Base-by-base conservation (phyloP, 768 basidiomycete species). In the Tephrocybe sp. region DNA sequence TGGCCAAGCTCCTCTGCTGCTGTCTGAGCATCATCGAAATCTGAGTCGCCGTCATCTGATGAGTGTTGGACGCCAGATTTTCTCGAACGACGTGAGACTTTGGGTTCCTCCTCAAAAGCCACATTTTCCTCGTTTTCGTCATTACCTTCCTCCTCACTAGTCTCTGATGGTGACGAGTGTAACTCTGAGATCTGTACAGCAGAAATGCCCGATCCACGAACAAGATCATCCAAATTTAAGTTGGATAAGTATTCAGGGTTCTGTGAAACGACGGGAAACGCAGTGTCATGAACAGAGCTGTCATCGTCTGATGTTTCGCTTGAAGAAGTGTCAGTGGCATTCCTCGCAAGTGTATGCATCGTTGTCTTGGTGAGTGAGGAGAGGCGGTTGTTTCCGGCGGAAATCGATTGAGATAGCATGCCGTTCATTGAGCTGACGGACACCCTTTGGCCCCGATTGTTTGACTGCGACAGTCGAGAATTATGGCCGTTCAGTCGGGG, bases 61-160 rank as follows among this genome's bases (percentile, higher is more conserved):
- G 58, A 48, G 32, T 59, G 45, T 47, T 42, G 30, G 23, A 52
- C 50, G 55, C 43, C 48, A 33, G 39, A 39, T 45, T 66, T 62
- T 58, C 67, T 22, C 63, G 65, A 31, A 68, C 67, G 60, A 58
- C 68, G 49, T 65, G 66, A 45, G 47, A 57, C 23, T 23, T 56
- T 50, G 19, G 46, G 50, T 19, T 68, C 64, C 54, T 74, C 71
- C 53, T 64, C 71, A 47, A 66, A 59, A 58, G 60, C 55, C 45
- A 63, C 67, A 30, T 71, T 62, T 17, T 76, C 73, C n/a, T 33
- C 39, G 20, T 75, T 75, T 26, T 71, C 63, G 17, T 75, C 73
- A 39, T 48, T 26, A 7, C 7, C 48, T 22, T 75, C 76, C 17
- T 74, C 70, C 13, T 71, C 69, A 33, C 71, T 69, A 13, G 67